Evolutionary conservation across 805 yeast genomes (phyloP), one percentile per base, ranked within the genome.

Genomic region (Cyberlindnera mycetangii): DNA sequence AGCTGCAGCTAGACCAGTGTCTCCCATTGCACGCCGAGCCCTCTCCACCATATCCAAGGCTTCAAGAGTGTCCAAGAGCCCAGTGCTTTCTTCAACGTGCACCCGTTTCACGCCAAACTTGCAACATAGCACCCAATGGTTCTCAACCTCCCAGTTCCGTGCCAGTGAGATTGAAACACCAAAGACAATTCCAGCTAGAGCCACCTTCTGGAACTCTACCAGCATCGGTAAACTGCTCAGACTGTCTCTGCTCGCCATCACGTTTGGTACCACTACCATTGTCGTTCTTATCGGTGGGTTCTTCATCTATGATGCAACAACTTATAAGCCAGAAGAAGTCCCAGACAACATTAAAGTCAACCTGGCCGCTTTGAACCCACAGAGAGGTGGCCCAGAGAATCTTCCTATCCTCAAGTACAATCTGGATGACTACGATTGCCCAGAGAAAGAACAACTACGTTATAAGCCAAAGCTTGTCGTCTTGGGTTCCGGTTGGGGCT

Each of bases 401-500:
- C 65, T 83, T 47, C 88, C 87, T 1, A 75, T 83, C 22, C 67
- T 80, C 49, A 71, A 71, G 31, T 69, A 74, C 28, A 75, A 74
- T 47, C 62, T 83, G 43, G 89, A 82, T 54, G 76, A 78, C 32
- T 74, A 69, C 48, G 88, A 83, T 56, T 61, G 67, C 21, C 70
- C 66, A 17, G 71, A 62, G n/a, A 75, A 74, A 51, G 73, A 71
- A 44, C 53, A 62, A n/a, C 47, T 67, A 9, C 67, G 71, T 47
- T 72, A 66, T 48, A 78, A 72, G 58, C 84, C 83, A 28, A 72
- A 73, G 48, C 64, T 82, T 41, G 85, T 82, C 4, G 69, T 82
- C 27, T 66, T 82, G 28, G 88, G 88, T 15, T 74, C 82, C 31
- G 88, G 88, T 37, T 82, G 88, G 88, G 88, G 85, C 2, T 74